Evolutionary conservation across 371 early-diverging fungal genomes (phyloP).

Genomic region (Actinomortierella wolfii): DNA sequence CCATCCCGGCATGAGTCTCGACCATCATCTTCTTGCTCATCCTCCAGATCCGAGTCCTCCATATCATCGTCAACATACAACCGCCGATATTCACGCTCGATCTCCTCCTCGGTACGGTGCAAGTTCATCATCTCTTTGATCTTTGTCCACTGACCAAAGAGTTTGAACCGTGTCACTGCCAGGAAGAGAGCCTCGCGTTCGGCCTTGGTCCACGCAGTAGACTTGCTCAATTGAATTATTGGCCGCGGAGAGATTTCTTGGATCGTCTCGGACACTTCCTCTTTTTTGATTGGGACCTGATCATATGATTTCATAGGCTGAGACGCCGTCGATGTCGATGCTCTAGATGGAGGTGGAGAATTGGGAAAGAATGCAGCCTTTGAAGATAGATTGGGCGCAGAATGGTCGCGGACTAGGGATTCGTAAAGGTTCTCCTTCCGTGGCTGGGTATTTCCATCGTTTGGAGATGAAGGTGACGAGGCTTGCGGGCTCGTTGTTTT

Average conservation of each 20-base stretch:
- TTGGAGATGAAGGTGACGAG: constrained; percentile 10
- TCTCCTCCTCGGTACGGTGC: constrained; percentile 33
- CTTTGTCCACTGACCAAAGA: constrained; percentile 32
- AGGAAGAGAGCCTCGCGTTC: constrained; percentile 33
- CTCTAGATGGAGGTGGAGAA: no score
- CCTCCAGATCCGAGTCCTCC: not conserved
- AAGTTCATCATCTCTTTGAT: constrained; percentile 28
- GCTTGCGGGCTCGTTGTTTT: constrained; percentile 13
- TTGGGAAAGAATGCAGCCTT: no score
- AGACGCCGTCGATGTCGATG: no score
- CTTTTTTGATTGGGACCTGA: no score
- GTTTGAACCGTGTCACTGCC: constrained; percentile 22
- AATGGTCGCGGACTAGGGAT: not conserved
- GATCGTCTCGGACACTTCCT: no score
- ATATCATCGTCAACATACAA: constrained; percentile 23
- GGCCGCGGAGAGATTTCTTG: no score
- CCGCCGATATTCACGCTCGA: constrained; percentile 25
- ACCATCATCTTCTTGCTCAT: not conserved
- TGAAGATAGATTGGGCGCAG: not conserved
- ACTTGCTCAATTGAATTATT: constrained; percentile 7
- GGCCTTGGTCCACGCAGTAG: constrained; percentile 20
- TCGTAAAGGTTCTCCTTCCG: not conserved
- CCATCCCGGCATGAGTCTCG: constrained; percentile 13
- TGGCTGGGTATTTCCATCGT: no score
- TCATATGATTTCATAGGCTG: no score